Evolutionary conservation across 768 basidiomycete genomes (phyloP).

Genomic region (Auricularia sp.): DNA sequence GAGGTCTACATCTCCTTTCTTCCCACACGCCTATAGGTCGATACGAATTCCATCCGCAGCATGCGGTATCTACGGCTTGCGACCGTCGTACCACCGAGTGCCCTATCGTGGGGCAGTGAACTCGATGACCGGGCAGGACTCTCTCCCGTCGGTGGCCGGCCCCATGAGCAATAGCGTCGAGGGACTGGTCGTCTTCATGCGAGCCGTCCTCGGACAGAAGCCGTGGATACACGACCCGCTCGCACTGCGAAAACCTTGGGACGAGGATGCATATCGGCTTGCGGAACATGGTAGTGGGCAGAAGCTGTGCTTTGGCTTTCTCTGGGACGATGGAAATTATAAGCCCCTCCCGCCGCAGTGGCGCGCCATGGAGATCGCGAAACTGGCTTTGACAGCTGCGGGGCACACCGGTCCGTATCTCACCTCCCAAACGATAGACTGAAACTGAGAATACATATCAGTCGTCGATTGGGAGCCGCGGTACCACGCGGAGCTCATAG

Average conservation of each 20-base stretch:
- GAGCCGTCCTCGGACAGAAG: conserved; percentile 45
- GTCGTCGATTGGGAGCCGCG: conserved; percentile 63
- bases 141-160: conserved; percentile 61
- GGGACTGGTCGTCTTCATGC: conserved; percentile 58
- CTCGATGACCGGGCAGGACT: conserved; percentile 62
- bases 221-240: conserved; percentile 64
- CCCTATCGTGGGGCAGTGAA: conserved; percentile 63
- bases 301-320: conserved; percentile 45
- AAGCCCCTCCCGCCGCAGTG: conserved; percentile 55
- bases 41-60: conserved; percentile 61
- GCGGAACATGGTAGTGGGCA: conserved; percentile 46
- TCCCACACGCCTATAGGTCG: conserved; percentile 33
- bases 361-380: conserved; percentile 48
- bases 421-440: not conserved
- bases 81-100: conserved; percentile 58
- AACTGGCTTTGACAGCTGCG: conserved; percentile 44
- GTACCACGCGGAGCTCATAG: conserved; percentile 39
- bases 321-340: conserved; percentile 57
- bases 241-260: conserved; percentile 49
- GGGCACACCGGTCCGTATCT: conserved; percentile 51
- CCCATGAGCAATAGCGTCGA: conserved; percentile 51
- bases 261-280: conserved; percentile 48
- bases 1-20: not conserved
- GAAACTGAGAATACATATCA: conserved; percentile 16
- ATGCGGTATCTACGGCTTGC: conserved; percentile 61